Base-by-base conservation (phyloP, 164 flowering plant species). In the Umbilicus rupestris region DNA sequence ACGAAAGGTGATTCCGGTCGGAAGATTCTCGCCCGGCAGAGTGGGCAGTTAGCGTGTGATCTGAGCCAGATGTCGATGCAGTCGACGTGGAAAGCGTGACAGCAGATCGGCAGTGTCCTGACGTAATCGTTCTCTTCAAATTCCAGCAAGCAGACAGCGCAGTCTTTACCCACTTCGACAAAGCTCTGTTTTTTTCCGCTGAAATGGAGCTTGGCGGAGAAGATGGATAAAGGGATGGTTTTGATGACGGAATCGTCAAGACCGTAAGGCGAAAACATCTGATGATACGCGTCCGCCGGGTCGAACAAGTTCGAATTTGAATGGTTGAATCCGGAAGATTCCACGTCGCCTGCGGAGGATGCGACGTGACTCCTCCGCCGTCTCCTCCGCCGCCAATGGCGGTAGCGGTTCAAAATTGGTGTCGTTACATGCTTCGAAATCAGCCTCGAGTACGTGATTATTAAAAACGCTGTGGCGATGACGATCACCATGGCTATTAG, bases 41-140 rank as follows among this genome's bases (percentile, higher is more conserved):
- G 85, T 0, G 99, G 99, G 67, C 97, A 95, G 71, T 83, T 89
- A n/a, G 96, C 96, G 77, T 95, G 96, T 3, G 94, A 85, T 39
- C 90, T 71, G 0, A 95, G 85, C 99, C 99, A 95, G 8, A 84
- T 75, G 45, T 95, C 97, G 59, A 95, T 95, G 70, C 99, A 95
- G 39, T 95, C 97, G 1, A 89, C 87, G 74, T 95, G 99, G 65
- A 95, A 95, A 0, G 87, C 78, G 77, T 95, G 99, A 3, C 77
- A 71, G 70, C 99, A 95, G 10, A 74, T 76, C 2, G 99, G 99
- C 3, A 95, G 88, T 9, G 93, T 88, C 0, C 99, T 88, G 35
- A 95, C 84, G 76, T 82, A 85, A 19, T 95, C 99, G 67, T 79
- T 76, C 1, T 87, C 89, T 69, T 88, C 94, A 71, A 95, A 92